Percentiles rank a stretch among this genome's conserved stretches.
These are phyloP conservation scores for Quercus rubra DNA, from an alignment of 306 rosid species.

Conservation along the genomic window DNA sequence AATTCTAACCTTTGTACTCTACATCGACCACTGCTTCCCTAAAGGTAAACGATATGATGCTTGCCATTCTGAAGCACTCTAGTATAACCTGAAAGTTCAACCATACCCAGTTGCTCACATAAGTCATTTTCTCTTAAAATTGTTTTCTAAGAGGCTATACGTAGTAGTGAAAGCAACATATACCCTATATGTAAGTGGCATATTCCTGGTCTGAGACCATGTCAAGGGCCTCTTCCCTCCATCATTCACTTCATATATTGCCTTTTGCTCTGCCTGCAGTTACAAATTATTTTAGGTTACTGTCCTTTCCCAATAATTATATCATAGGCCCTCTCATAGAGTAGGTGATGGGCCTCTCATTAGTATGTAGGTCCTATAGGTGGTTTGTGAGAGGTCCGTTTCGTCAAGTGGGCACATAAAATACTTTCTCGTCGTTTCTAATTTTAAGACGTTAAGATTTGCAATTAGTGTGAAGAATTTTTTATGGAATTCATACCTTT, in stretches of 20 bases:
- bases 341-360: too few species aligned
- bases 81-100: constrained; percentile 54
- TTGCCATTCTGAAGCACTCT: constrained; percentile 90
- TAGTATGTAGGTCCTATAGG: too few species aligned
- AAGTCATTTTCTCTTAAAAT: constrained; percentile 9
- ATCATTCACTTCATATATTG: constrained; percentile 52
- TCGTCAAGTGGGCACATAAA: neutral
- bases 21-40: constrained; percentile 90
- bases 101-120: neutral
- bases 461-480: constrained; percentile 10
- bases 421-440: neutral
- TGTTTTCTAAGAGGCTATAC: neutral
- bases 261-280: constrained; percentile 71
- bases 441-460: too few species aligned
- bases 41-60: constrained; percentile 82
- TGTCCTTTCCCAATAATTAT: too few species aligned
- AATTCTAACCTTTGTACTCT: constrained; percentile 62
- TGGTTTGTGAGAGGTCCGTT: too few species aligned
- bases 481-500: constrained; percentile 30
- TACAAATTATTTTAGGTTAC: neutral
- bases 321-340: too few species aligned
- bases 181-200: constrained; percentile 66
- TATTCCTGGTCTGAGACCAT: constrained; percentile 71
- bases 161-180: neutral
- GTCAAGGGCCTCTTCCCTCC: constrained; percentile 57